A percentile compares a stretch with the other conserved stretches of the same genome.
Evolutionary conservation across 345 rosid genomes (phyloP).

Genomic region (Lepidium didymum): DNA sequence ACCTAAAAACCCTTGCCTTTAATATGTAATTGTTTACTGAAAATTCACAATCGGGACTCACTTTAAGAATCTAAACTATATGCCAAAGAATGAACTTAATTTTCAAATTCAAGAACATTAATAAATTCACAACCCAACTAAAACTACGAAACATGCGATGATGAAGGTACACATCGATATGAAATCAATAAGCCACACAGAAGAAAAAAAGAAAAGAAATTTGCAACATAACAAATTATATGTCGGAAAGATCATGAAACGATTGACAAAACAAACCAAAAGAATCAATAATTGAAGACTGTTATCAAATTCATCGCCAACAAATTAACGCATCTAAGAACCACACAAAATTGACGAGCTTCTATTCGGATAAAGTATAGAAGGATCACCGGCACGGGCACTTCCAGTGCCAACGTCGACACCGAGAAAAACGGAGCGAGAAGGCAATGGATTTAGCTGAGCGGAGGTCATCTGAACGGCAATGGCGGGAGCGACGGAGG

Average conservation of each 20-base stretch:
- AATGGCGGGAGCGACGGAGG: neutral
- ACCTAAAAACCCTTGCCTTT: neutral
- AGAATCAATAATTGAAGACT: neutral
- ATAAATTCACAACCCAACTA: too few relatives aligned
- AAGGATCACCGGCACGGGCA: conserved; percentile 76
- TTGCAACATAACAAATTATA: neutral
- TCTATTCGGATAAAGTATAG: neutral
- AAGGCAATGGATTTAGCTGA: conserved; percentile 17
- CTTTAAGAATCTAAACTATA: neutral
- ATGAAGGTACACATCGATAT: neutral
- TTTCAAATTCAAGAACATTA: neutral
- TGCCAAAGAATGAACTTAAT: neutral
- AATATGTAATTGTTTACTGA: neutral
- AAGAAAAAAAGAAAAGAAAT: neutral
- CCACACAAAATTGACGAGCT: neutral
- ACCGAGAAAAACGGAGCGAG: conserved; percentile 65
- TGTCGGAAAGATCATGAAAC: neutral
- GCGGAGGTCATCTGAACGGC: conserved; percentile 38
- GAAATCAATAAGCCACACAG: neutral
- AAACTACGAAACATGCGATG: neutral
- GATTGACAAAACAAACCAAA: neutral
- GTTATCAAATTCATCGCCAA: neutral
- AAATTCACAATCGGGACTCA: neutral
- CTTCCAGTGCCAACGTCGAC: conserved; percentile 98
- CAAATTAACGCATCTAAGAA: neutral